Evolutionary conservation across 768 basidiomycete genomes (phyloP).

Genomic region (Boletus vermiculosoides): DNA sequence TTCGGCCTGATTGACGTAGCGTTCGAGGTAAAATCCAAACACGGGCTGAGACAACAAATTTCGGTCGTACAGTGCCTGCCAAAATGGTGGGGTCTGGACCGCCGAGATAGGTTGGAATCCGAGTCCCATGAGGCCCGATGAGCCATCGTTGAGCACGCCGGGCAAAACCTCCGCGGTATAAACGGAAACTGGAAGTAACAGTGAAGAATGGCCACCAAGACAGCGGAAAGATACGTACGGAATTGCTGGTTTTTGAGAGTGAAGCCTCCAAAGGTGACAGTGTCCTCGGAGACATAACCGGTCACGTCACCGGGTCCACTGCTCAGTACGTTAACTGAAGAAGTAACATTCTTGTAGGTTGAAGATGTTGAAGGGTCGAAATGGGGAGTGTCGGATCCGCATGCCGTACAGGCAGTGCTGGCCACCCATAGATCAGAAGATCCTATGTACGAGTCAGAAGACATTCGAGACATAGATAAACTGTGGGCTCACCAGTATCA

Average conservation of each 20-base stretch:
- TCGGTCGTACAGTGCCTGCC: conserved; percentile 48
- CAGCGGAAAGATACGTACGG: conserved; percentile 35
- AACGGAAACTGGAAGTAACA: conserved; percentile 49
- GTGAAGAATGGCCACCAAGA: neutral
- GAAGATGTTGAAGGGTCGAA: conserved; percentile 46
- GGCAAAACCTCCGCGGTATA: conserved; percentile 38
- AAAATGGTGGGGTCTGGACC: conserved; percentile 57
- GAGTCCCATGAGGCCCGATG: conserved; percentile 72
- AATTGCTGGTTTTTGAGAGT: conserved; percentile 52
- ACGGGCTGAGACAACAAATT: conserved; percentile 46
- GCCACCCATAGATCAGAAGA: conserved; percentile 87
- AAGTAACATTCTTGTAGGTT: conserved; percentile 27
- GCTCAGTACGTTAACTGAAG: conserved; percentile 48
- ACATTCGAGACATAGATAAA: neutral
- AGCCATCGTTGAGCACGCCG: neutral
- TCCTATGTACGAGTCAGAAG: neutral
- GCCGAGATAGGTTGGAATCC: conserved; percentile 60
- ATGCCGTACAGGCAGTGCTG: conserved; percentile 44
- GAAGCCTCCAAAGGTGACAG: conserved; percentile 64
- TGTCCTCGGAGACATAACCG: conserved; percentile 55
- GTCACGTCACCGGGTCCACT: conserved; percentile 67
- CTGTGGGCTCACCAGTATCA: conserved; percentile 59
- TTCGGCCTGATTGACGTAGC: conserved; percentile 38
- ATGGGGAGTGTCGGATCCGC: conserved; percentile 37
- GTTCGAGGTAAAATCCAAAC: conserved; percentile 64